These are phyloP conservation scores for Cordyceps cicadae DNA, from an alignment of 2,329 filamentous ascomycete species.

Conservation along the genomic window DNA sequence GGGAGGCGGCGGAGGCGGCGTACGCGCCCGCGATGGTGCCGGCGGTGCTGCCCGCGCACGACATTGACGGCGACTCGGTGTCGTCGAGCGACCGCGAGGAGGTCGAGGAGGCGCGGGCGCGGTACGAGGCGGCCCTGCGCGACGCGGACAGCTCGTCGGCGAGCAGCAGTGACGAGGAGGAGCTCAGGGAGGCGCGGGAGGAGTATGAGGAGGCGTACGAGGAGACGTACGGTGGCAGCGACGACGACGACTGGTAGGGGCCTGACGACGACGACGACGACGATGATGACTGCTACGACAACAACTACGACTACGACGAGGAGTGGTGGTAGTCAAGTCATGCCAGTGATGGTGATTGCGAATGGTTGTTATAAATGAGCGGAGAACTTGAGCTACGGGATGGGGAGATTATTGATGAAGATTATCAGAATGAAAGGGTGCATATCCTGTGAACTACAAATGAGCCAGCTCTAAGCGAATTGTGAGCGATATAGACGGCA, in stretches of 20 bases:
- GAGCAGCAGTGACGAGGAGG: slow-evolving; percentile 44
- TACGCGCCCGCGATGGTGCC: neutral
- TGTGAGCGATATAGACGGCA: too few relatives aligned
- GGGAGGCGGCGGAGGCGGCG: neutral
- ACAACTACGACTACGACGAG: neutral
- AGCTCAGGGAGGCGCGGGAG: slow-evolving; percentile 42
- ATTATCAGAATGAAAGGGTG: too few relatives aligned
- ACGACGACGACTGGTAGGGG: slow-evolving; percentile 9
- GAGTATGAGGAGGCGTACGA: slow-evolving; percentile 44
- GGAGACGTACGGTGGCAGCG: slow-evolving; percentile 29
- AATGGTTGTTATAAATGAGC: neutral
- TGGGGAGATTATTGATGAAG: too few relatives aligned
- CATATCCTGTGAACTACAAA: too few relatives aligned
- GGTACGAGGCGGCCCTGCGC: slow-evolving; percentile 35
- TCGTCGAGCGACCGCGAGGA: slow-evolving; percentile 35
- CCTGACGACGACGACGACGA: neutral
- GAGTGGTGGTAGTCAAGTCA: neutral
- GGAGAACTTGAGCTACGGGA: neutral
- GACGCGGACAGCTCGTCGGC: slow-evolving; percentile 33
- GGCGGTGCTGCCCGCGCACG: slow-evolving; percentile 14
- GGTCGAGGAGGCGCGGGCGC: slow-evolving; percentile 33
- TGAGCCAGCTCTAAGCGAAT: too few relatives aligned
- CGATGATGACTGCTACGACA: neutral
- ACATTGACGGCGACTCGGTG: slow-evolving; percentile 34
- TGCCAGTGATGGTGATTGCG: neutral